Evolutionary conservation across 1,139 yeast genomes (phyloP).

Genomic region (Suhomyces kunorum): DNA sequence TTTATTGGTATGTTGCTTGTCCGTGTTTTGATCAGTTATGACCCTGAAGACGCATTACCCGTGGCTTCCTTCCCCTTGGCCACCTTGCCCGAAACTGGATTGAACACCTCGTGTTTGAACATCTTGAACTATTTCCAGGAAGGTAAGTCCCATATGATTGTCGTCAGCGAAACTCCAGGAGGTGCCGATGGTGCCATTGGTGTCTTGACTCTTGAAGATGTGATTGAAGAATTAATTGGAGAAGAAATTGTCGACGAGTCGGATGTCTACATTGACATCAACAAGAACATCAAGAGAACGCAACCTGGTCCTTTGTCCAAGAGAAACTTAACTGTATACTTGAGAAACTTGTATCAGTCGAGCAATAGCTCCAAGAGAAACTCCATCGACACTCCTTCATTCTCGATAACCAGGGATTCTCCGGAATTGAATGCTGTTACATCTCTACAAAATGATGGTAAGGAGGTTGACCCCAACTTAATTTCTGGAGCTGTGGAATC

Average conservation of each 20-base stretch:
- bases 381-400: constrained; percentile 32
- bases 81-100: constrained; percentile 90
- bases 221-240: constrained; percentile 94
- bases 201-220: constrained; percentile 91
- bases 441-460: not conserved
- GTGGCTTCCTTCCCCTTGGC: constrained; percentile 94
- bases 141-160: constrained; percentile 97
- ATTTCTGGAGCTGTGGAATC: constrained; percentile 18
- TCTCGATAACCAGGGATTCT: constrained; percentile 15
- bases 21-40: constrained; percentile 88
- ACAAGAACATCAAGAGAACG: constrained; percentile 77
- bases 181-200: constrained; percentile 86
- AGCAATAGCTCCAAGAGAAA: constrained; percentile 39
- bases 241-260: constrained; percentile 97
- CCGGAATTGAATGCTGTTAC: not conserved
- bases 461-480: not conserved
- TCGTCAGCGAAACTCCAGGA: constrained; percentile 86
- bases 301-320: constrained; percentile 85
- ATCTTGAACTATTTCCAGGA: constrained; percentile 95
- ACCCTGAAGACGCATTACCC: constrained; percentile 93
- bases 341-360: constrained; percentile 57
- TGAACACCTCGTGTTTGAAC: constrained; percentile 89
- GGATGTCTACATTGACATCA: constrained; percentile 92
- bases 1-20: constrained; percentile 95
- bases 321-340: constrained; percentile 66